Percentiles rank a stretch among this genome's conserved stretches.
Conservation (phyloP, 2,329 filamentous ascomycete species). For the Alternaria sp. region DNA sequence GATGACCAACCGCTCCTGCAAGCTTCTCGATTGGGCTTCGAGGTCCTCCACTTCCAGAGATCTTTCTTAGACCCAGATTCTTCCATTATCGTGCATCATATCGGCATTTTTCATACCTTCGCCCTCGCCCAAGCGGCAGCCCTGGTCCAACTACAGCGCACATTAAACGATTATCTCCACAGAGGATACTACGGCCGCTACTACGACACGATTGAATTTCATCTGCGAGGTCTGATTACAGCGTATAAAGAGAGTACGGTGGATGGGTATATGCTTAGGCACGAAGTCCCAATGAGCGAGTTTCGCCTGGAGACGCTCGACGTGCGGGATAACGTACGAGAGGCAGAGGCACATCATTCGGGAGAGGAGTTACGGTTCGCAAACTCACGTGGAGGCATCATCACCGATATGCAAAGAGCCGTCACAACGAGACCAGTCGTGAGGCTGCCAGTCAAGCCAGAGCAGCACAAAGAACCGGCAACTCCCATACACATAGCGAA, state of each 20-base stretch:
- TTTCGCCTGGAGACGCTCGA: slow-evolving; percentile 6
- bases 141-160: neutral
- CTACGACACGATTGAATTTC: neutral
- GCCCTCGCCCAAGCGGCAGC: neutral
- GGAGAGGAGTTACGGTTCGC: neutral
- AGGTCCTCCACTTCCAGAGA: neutral
- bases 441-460: neutral
- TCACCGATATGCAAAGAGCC: neutral
- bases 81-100: neutral
- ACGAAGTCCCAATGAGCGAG: slow-evolving; percentile 1
- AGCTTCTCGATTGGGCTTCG: neutral
- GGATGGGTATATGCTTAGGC: neutral
- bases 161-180: neutral
- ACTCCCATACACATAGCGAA: neutral
- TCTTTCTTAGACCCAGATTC: neutral
- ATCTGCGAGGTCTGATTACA: slow-evolving; percentile 2
- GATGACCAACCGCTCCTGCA: neutral
- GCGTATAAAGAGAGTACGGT: neutral
- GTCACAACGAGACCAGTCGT: neutral
- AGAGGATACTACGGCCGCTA: slow-evolving; percentile 9
- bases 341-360: neutral
- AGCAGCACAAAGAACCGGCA: neutral
- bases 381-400: neutral
- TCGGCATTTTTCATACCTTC: slow-evolving; percentile 11
- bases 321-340: neutral